Evolutionary conservation across 768 basidiomycete genomes (phyloP).

Genomic region (Chalciporus chontae): DNA sequence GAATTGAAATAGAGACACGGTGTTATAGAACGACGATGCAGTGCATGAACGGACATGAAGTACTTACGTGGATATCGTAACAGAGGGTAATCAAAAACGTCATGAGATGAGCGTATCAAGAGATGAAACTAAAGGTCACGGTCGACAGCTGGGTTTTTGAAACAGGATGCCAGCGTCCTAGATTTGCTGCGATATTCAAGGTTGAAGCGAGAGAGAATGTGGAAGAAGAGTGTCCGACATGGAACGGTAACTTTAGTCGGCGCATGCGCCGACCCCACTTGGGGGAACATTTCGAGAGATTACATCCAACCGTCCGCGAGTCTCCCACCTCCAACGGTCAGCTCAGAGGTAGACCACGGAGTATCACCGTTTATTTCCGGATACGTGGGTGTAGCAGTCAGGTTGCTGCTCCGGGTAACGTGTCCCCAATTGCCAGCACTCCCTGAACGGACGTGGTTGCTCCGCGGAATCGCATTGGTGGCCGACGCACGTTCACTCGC

Average conservation of each 20-base stretch:
- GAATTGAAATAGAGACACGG: slow-evolving; percentile 48
- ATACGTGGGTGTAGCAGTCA: slow-evolving; percentile 47
- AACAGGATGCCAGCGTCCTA: slow-evolving; percentile 7
- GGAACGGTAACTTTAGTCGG: slow-evolving; percentile 33
- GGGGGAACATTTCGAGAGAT: slow-evolving; percentile 5
- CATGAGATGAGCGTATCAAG: slow-evolving; percentile 27
- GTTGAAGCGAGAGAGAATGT: slow-evolving; percentile 6
- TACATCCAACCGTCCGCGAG: slow-evolving; percentile 50
- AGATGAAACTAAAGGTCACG: slow-evolving; percentile 21
- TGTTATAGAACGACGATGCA: slow-evolving; percentile 17
- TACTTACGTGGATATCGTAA: slow-evolving; percentile 39
- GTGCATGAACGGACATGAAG: slow-evolving; percentile 35
- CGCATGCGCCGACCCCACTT: slow-evolving; percentile 1
- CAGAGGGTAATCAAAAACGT: slow-evolving; percentile 35
- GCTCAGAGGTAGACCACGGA: slow-evolving; percentile 58
- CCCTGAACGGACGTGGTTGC: slow-evolving; percentile 71
- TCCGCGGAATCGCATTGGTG: slow-evolving; percentile 39
- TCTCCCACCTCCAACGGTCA: slow-evolving; percentile 47
- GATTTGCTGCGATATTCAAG: slow-evolving; percentile 4
- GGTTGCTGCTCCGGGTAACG: slow-evolving; percentile 52
- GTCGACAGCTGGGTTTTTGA: slow-evolving; percentile 6
- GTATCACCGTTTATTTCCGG: slow-evolving; percentile 52
- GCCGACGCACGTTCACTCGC: slow-evolving; percentile 36
- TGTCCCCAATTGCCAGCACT: slow-evolving; percentile 80
- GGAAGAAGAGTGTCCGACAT: slow-evolving; percentile 41